Percentiles rank a stretch among this genome's conserved stretches.
Conservation (phyloP, 1,284 basidiomycete genomes). For the Cutaneotrichosporon sp. region DNA sequence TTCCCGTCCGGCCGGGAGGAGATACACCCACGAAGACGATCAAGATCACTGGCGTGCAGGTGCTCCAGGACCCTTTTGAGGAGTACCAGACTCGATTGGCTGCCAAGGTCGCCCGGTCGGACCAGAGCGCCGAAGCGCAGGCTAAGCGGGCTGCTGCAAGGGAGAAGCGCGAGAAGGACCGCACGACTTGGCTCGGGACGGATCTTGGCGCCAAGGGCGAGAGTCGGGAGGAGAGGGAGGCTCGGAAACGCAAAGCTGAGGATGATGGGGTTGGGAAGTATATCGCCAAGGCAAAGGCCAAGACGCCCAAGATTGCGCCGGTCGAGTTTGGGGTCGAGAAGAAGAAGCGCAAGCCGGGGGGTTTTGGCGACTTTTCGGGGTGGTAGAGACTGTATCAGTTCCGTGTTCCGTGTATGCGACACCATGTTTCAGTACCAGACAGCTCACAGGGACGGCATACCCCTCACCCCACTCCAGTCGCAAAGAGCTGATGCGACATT, state of each 20-base stretch:
- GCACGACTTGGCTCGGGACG: slow-evolving; percentile 54
- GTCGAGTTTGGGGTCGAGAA: slow-evolving; percentile 48
- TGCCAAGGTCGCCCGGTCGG: slow-evolving; percentile 47
- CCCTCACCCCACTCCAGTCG: too few species aligned
- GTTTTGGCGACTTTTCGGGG: slow-evolving; percentile 55
- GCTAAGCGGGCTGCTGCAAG: slow-evolving; percentile 41
- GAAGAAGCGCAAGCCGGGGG: slow-evolving; percentile 52
- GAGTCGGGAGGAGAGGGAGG: slow-evolving; percentile 32
- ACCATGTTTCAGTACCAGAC: neutral
- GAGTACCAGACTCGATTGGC: slow-evolving; percentile 51
- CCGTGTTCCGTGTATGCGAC: neutral
- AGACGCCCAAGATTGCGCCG: slow-evolving; percentile 12
- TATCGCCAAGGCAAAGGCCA: slow-evolving; percentile 30
- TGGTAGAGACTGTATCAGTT: slow-evolving; percentile 33
- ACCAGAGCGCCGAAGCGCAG: slow-evolving; percentile 49
- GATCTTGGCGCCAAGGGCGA: slow-evolving; percentile 50
- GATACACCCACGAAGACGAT: slow-evolving; percentile 83
- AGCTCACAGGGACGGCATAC: too few species aligned
- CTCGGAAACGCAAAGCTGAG: slow-evolving; percentile 41
- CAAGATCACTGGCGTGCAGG: slow-evolving; percentile 53
- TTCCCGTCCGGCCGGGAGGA: slow-evolving; percentile 76
- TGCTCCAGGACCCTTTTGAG: slow-evolving; percentile 56
- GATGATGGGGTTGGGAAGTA: slow-evolving; percentile 54
- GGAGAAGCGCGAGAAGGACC: slow-evolving; percentile 53
- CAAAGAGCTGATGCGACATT: too few species aligned